Conservation (phyloP, 2,329 filamentous ascomycete genomes). For the Penicillium nordicum region DNA sequence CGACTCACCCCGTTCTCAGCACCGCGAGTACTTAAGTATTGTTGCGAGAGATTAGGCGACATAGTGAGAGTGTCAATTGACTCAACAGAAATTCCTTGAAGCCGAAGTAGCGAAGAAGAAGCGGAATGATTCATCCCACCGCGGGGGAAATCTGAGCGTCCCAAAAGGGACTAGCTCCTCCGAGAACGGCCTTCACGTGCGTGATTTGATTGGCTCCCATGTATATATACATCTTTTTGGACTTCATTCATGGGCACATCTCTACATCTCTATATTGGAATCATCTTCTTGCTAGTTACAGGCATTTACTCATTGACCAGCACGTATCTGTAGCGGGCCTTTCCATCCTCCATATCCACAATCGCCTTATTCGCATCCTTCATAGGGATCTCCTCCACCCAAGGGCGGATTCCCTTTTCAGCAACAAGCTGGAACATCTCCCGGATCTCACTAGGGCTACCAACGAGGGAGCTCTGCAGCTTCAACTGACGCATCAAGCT, state of each 20-base stretch:
- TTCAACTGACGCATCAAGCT: slow-evolving; percentile 55
- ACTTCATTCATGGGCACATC: not conserved
- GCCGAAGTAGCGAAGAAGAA: not conserved
- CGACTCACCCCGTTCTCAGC: slow-evolving; percentile 31
- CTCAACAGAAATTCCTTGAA: slow-evolving; percentile 2
- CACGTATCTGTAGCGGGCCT: slow-evolving; percentile 47
- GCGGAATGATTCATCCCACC: slow-evolving; percentile 18
- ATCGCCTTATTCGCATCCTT: slow-evolving; percentile 44
- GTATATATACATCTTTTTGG: not conserved
- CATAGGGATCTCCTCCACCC: slow-evolving; percentile 44
- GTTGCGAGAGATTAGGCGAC: slow-evolving; percentile 31
- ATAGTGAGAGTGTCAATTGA: slow-evolving; percentile 13
- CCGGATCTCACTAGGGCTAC: slow-evolving; percentile 40
- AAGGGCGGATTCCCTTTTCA: slow-evolving; percentile 40
- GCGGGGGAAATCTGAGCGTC: slow-evolving; percentile 15
- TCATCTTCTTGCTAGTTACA: not conserved
- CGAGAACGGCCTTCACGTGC: slow-evolving; percentile 32
- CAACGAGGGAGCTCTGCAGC: slow-evolving; percentile 48
- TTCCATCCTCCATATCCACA: slow-evolving; percentile 44
- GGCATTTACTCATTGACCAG: slow-evolving; percentile 39
- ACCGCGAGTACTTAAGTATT: slow-evolving; percentile 34
- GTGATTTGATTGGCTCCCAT: not conserved
- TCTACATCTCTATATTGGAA: not conserved
- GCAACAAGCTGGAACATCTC: slow-evolving; percentile 46
- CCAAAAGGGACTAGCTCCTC: slow-evolving; percentile 23